These are phyloP conservation scores for Neofusicoccum sp. DNA, from an alignment of 2,329 filamentous ascomycete species.

Conservation along the genomic window DNA sequence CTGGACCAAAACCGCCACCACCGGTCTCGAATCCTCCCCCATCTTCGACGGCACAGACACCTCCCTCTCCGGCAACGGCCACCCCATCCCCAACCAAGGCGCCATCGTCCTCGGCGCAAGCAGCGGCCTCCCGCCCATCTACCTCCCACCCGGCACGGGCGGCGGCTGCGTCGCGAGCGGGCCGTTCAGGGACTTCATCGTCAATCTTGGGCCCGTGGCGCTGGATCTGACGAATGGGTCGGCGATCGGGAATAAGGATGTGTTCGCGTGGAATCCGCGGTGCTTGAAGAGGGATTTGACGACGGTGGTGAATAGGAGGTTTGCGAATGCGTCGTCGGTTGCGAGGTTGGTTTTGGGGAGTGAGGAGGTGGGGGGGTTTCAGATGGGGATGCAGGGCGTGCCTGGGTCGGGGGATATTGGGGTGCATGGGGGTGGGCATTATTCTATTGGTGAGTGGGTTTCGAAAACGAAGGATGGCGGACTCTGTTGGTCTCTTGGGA, in stretches of 20 bases:
- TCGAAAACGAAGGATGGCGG: not conserved
- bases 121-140: slow-evolving; percentile 24
- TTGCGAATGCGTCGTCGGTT: slow-evolving; percentile 26
- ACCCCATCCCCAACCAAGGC: not conserved
- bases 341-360: slow-evolving; percentile 25
- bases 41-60: slow-evolving; percentile 56
- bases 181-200: slow-evolving; percentile 48
- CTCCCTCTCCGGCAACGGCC: slow-evolving; percentile 47
- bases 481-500: not conserved
- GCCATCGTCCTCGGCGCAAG: slow-evolving; percentile 11
- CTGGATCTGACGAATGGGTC: slow-evolving; percentile 21
- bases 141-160: slow-evolving; percentile 50
- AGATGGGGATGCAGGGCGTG: slow-evolving; percentile 40
- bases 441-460: slow-evolving; percentile 33
- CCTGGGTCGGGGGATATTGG: slow-evolving; percentile 34
- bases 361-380: slow-evolving; percentile 34
- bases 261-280: slow-evolving; percentile 36
- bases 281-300: slow-evolving; percentile 41
- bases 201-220: slow-evolving; percentile 48
- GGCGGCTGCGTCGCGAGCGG: slow-evolving; percentile 55
- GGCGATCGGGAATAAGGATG: slow-evolving; percentile 25
- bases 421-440: slow-evolving; percentile 49
- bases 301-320: slow-evolving; percentile 24
- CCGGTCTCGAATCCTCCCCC: slow-evolving; percentile 38
- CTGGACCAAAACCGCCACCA: not conserved